These are phyloP conservation scores for Podila clonocystis DNA, from an alignment of 192 early-diverging fungal species.

Conservation along the genomic window DNA sequence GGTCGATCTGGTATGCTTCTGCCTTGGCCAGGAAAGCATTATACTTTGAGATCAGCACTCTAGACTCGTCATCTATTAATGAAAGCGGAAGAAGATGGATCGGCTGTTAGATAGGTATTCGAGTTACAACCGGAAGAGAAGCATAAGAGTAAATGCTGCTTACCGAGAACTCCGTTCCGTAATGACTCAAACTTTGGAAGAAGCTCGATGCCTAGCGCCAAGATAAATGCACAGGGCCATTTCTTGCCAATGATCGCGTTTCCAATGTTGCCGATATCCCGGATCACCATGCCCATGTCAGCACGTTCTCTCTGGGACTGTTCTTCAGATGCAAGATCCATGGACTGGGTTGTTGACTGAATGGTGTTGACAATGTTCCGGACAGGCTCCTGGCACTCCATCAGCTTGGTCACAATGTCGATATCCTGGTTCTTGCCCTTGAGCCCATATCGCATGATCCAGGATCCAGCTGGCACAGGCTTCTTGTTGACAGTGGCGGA, in stretches of 20 bases:
- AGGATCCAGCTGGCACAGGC: conserved; percentile 50
- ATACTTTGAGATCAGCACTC: conserved; percentile 27
- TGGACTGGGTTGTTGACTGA: not conserved
- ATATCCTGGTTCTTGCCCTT: conserved; percentile 65
- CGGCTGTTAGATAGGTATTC: not conserved
- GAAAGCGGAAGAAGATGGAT: not conserved
- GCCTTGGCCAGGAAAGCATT: conserved; percentile 41
- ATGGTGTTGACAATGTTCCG: conserved; percentile 12
- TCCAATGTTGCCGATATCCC: conserved; percentile 58
- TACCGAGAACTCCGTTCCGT: conserved; percentile 16
- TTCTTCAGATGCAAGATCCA: not conserved
- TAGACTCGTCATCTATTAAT: conserved; percentile 7
- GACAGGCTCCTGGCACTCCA: conserved; percentile 30
- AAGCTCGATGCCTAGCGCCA: conserved; percentile 60
- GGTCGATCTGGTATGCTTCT: conserved; percentile 49
- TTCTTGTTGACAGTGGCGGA: conserved; percentile 57
- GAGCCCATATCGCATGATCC: conserved; percentile 68
- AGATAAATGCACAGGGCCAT: conserved; percentile 63
- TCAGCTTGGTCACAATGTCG: conserved; percentile 47
- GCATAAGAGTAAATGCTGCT: not conserved
- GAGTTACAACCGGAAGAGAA: not conserved
- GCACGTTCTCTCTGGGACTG: conserved; percentile 14
- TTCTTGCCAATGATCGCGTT: conserved; percentile 56
- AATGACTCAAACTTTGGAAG: conserved; percentile 40
- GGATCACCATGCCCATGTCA: conserved; percentile 69